Percentiles rank a stretch among this genome's conserved stretches.
Evolutionary conservation across 2,329 filamentous ascomycete species (phyloP).

Genomic region (Scytalidium sp.): DNA sequence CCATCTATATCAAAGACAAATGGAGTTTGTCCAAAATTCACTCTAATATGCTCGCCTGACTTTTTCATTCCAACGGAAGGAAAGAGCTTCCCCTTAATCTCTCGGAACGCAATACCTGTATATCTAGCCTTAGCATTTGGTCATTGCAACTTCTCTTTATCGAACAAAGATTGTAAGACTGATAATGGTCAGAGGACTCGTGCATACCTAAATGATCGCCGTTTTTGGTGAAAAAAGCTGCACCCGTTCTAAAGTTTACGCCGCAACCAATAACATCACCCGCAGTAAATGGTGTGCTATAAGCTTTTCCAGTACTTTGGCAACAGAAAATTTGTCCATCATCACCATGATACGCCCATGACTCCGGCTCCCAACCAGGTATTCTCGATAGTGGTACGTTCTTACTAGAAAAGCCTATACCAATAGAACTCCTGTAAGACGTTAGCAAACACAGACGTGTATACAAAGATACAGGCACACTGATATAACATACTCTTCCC

Average conservation of each 20-base stretch:
- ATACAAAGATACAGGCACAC: neutral
- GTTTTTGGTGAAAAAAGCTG: slow-evolving; percentile 69
- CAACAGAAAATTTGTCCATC: slow-evolving; percentile 61
- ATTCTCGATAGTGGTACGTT: slow-evolving; percentile 51
- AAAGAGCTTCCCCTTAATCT: slow-evolving; percentile 64
- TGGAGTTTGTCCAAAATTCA: slow-evolving; percentile 68
- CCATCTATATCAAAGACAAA: slow-evolving; percentile 92
- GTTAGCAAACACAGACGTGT: too few species aligned
- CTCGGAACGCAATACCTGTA: slow-evolving; percentile 67
- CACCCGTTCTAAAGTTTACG: slow-evolving; percentile 61
- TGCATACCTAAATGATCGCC: slow-evolving; percentile 52
- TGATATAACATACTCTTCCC: slow-evolving; percentile 55
- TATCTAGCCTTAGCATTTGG: neutral
- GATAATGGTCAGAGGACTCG: slow-evolving; percentile 2
- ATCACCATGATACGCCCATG: slow-evolving; percentile 68
- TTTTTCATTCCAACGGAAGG: slow-evolving; percentile 65
- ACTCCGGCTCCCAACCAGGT: slow-evolving; percentile 65
- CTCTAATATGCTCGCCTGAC: slow-evolving; percentile 56
- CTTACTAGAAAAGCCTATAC: slow-evolving; percentile 59
- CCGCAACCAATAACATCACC: slow-evolving; percentile 63
- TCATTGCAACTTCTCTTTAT: neutral
- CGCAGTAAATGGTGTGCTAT: slow-evolving; percentile 52
- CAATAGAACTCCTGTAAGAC: slow-evolving; percentile 52
- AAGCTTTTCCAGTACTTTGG: slow-evolving; percentile 53
- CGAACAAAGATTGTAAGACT: neutral